These are phyloP conservation scores for Primulina eburnea DNA, from an alignment of 257 asterid genomes.

Conservation along the genomic window DNA sequence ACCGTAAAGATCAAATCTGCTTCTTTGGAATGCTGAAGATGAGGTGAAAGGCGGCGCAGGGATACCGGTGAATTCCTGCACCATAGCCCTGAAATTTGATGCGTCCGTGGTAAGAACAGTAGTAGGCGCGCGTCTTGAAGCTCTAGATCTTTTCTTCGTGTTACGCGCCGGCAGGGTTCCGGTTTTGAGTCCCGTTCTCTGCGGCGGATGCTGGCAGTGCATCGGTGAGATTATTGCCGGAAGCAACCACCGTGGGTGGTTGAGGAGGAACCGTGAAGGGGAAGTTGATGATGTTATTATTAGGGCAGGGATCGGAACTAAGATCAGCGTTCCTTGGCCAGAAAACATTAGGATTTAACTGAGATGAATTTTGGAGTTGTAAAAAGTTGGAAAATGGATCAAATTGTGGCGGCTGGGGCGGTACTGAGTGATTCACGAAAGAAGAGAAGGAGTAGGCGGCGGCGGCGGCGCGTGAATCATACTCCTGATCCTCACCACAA, in stretches of 20 bases:
- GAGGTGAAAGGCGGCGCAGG: conserved; percentile 69
- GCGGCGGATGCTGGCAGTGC: conserved; percentile 1
- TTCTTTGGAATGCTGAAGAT: conserved; percentile 37
- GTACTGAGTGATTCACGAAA: conserved; percentile 30
- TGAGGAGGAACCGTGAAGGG: conserved; percentile 16
- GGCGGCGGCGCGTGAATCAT: conserved; percentile 68
- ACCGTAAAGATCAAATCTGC: conserved; percentile 50
- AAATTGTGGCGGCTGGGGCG: conserved; percentile 28
- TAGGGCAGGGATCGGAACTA: conserved; percentile 37
- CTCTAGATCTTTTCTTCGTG: conserved; percentile 76
- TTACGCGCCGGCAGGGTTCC: conserved; percentile 44
- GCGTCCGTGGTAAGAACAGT: conserved; percentile 82
- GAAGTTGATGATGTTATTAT: conserved; percentile 22
- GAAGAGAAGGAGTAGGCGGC: conserved; percentile 27
- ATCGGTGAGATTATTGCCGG: neutral
- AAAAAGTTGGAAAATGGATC: conserved; percentile 50
- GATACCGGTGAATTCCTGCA: conserved; percentile 86
- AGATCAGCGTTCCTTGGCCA: conserved; percentile 33
- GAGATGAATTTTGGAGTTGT: conserved; percentile 23
- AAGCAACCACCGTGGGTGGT: conserved; percentile 8
- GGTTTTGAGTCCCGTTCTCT: conserved; percentile 10
- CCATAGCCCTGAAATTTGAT: conserved; percentile 88
- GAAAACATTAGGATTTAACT: conserved; percentile 30
- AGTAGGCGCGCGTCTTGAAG: conserved; percentile 89
- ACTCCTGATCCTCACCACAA: conserved; percentile 60